Percentiles rank a stretch among this genome's conserved stretches.
Conservation (phyloP, 176 grass and related monocot genomes). For the Typha latifolia region DNA sequence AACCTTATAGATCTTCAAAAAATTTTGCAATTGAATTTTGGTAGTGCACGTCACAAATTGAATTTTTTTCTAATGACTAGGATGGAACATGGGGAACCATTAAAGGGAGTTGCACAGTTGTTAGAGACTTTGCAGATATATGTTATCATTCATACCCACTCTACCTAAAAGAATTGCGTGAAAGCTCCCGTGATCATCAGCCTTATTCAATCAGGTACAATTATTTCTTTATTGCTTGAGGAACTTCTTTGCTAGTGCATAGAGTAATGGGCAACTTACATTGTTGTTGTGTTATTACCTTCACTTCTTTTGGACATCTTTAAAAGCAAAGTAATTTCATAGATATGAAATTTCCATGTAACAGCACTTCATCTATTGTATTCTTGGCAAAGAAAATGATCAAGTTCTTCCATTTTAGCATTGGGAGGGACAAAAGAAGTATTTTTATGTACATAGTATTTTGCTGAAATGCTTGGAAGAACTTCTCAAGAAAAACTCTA, state of each 20-base stretch:
- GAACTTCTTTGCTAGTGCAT: neutral
- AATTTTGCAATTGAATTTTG: neutral
- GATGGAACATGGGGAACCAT: conserved; percentile 96
- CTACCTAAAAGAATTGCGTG: conserved; percentile 63
- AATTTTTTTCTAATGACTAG: conserved; percentile 26
- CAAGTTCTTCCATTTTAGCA: neutral
- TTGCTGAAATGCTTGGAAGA: neutral
- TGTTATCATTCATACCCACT: conserved; percentile 73
- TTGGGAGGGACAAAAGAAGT: neutral
- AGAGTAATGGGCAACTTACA: neutral
- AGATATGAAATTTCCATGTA: neutral
- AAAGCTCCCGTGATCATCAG: conserved; percentile 36
- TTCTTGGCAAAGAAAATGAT: neutral
- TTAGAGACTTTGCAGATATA: conserved; percentile 76
- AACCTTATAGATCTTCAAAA: conserved; percentile 4
- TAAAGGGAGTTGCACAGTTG: conserved; percentile 88
- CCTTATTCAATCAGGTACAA: conserved; percentile 70
- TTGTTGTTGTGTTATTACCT: neutral
- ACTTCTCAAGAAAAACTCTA: neutral
- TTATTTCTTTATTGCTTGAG: neutral
- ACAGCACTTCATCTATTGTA: neutral
- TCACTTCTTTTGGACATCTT: neutral
- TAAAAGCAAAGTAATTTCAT: neutral
- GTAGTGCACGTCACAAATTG: neutral
- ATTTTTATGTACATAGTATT: neutral